Evolutionary conservation across 306 rosid species (phyloP).

Genomic region (Urtica urens): DNA sequence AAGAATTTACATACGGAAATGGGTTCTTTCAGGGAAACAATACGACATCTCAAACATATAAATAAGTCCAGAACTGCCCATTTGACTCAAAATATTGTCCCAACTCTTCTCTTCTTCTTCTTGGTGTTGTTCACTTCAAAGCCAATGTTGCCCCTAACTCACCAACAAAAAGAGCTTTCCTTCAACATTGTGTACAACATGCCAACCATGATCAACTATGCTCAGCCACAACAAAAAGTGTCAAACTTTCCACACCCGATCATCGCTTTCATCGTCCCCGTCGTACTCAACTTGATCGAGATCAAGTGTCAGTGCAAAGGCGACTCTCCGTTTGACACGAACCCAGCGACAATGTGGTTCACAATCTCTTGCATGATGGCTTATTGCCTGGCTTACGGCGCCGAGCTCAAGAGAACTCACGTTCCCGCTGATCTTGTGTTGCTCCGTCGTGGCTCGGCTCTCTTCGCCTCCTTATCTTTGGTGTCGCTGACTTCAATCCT

Average conservation of each 20-base stretch:
- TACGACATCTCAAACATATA: too few relatives aligned
- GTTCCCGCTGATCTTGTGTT: not conserved
- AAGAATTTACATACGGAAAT: too few relatives aligned
- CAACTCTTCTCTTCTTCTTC: not conserved
- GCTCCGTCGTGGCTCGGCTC: not conserved
- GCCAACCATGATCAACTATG: constrained; percentile 3
- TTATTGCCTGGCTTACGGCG: not conserved
- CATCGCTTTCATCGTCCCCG: not conserved
- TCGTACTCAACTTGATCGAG: constrained; percentile 4
- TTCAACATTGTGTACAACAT: constrained; percentile 3
- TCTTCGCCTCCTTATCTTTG: not conserved
- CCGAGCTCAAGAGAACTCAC: not conserved
- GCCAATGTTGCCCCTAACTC: not conserved
- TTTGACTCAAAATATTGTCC: too few relatives aligned
- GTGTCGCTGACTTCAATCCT: not conserved
- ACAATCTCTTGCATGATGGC: not conserved
- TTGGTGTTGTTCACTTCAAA: not conserved
- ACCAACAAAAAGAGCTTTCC: not conserved
- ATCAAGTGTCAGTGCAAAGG: constrained; percentile 4
- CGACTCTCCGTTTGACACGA: constrained; percentile 2
- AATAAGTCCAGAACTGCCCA: too few relatives aligned
- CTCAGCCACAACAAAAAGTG: not conserved
- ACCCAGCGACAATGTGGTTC: constrained; percentile 6
- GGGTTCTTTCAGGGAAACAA: too few relatives aligned
- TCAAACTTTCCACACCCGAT: not conserved